Percentiles rank a stretch among this genome's conserved stretches.
These are phyloP conservation scores for Trypanosomatidae sp. DNA, from an alignment of 208 protist genomes.

Conservation along the genomic window DNA sequence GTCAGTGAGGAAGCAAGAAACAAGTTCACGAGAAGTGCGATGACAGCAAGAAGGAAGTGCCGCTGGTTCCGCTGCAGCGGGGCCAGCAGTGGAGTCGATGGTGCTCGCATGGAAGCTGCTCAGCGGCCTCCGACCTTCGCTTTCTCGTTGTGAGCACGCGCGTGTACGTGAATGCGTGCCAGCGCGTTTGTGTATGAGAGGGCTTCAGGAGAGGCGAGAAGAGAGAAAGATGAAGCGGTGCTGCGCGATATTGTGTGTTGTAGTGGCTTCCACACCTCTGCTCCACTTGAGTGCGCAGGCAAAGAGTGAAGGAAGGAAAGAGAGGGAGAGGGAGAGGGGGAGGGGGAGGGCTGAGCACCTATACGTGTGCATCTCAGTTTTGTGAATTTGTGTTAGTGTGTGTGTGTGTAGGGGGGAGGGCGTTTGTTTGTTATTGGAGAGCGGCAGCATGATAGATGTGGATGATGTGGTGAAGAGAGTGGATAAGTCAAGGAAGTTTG, in stretches of 20 bases:
- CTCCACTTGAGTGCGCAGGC: background rate
- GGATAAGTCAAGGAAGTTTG: background rate
- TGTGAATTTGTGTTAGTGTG: background rate
- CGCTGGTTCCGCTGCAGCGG: background rate
- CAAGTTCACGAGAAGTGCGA: constrained; percentile 5
- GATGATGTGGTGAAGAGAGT: background rate
- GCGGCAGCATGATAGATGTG: background rate
- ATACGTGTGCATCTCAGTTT: background rate
- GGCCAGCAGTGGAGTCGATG: background rate
- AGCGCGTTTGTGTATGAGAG: background rate
- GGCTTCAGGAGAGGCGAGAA: background rate
- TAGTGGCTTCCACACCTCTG: background rate
- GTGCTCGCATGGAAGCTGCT: background rate
- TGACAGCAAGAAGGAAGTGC: background rate
- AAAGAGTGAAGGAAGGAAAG: background rate
- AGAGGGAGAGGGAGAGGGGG: background rate
- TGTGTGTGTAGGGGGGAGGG: no score
- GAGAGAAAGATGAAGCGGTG: background rate
- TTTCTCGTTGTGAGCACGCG: background rate
- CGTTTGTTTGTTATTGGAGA: background rate
- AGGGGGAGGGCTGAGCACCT: background rate
- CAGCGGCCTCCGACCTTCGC: background rate
- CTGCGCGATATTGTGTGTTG: background rate
- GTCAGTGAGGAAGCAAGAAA: background rate
- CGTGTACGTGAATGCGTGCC: background rate